Evolutionary conservation across 352 stramenopile genomes (phyloP), one percentile per base, ranked within the genome.

Genomic region (Pythium angustatum): DNA sequence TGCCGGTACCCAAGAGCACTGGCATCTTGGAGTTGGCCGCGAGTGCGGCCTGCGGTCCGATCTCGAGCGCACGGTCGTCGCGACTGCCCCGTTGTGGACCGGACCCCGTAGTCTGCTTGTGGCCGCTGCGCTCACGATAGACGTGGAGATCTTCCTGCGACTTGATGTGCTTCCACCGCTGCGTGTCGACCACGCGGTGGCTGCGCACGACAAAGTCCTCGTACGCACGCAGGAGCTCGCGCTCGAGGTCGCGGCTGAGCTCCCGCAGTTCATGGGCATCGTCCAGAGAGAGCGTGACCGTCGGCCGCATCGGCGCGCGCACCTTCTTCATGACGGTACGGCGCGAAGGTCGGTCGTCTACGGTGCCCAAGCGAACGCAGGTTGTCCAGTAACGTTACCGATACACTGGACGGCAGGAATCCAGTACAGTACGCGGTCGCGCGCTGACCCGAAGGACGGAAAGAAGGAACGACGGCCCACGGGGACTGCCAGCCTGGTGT

Each of bases 1-100:
- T 73, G 15, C 75, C 77, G 19, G 50, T 71, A 24, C 44, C 69
- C 48, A 84, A 19, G 31, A 85, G 36, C 17, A 77, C 44, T 0
- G 71, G 74, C 48, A 77, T 69, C 14, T 72, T 71, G 22, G 68
- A 77, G 53, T 69, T 81, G 6, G 76, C 77, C 0, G 79, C 77
- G 33, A 85, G 62, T 0, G 74, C 69, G 17, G 76, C 71, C 27
- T 71, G 76, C 24, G 79, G 79, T 0, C 76, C 78, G 41, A 87
- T 79, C 58, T 79, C 62, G 41, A 81, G 50, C 22, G 19, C 27
- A 6, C 11, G 14, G 41, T 54, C 28, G 49, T 21, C 53, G 19
- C 26, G 47, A 38, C 40, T 33, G 56, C 27, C 6, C 8, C 40
- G 5, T 41, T n/a, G 49, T 44, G 54, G 26, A 31, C 41, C 6